phyloP scores from a whole-genome alignment of 2,329 filamentous ascomycete species.

The Xylaria polymorpha region DNA sequence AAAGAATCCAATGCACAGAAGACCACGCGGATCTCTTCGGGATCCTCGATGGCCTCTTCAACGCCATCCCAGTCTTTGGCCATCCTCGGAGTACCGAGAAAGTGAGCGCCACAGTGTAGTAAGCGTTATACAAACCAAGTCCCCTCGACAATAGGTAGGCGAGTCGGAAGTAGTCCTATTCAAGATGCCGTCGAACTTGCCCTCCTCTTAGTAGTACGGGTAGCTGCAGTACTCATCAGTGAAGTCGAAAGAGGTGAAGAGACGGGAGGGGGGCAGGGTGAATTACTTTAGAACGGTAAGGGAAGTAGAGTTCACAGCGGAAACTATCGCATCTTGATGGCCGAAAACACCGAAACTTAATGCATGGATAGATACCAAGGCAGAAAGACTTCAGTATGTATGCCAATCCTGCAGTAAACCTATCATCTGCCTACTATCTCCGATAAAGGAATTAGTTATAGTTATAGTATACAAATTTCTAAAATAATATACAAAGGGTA shows the following conservation, averaged over 20 bases:
- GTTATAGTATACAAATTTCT: neutral
- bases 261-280: conserved; percentile 14
- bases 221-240: neutral
- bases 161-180: neutral
- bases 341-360: neutral
- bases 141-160: neutral
- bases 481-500: neutral
- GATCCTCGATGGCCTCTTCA: conserved; percentile 75
- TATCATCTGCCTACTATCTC: neutral
- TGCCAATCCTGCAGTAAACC: neutral
- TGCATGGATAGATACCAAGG: neutral
- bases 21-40: conserved; percentile 83
- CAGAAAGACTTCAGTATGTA: neutral
- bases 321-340: conserved; percentile 1
- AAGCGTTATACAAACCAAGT: neutral
- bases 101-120: neutral
- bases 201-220: neutral
- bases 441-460: neutral
- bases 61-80: conserved; percentile 67
- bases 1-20: conserved; percentile 90
- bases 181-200: neutral
- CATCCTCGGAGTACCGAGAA: conserved; percentile 7
- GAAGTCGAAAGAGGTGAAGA: conserved; percentile 1
- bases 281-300: neutral
- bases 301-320: neutral